Evolutionary conservation across 1,284 basidiomycete species (phyloP), one percentile per base, ranked within the genome.

Genomic region (Marasmius oreades): DNA sequence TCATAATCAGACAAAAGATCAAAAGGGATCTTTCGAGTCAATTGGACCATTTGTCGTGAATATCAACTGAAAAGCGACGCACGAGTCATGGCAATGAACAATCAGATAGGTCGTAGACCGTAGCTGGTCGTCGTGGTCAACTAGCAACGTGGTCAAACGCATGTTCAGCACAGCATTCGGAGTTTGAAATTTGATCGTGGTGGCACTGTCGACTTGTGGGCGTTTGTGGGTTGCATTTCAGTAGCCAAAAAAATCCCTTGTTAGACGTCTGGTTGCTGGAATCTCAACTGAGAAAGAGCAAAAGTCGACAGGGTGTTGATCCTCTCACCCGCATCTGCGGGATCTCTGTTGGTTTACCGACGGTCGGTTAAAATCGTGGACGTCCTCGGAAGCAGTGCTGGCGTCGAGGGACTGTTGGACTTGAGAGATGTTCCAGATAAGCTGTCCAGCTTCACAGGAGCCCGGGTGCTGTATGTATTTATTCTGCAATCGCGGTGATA

Each of bases 51-150:
- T n/a, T 53, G 23, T 18, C 23, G 5, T 22, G 52, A 46, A n/a
- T 45, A 6, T 23, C 42, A 46, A 33, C 18, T 5, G 33, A 33
- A 26, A 45, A 51, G n/a, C 20, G 18, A 54, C 60, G 46, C 53
- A 59, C 57, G 60, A 12, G 60, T 59, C 60, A 61, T 59, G 18
- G 39, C 7, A 23, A 5, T 11, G 42, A 37, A 18, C 43, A 5
- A 36, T 36, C 23, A 44, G 34, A 58, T 22, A 24, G 26, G 7
- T 42, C 5, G 16, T 14, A 16, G 20, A 14, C 7, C 10, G 39
- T 14, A n/a, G 39, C 16, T 42, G 39, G 39, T 18, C 7, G 39
- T 42, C 39, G 39, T 42, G 7, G 39, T 7, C 39, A 20, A 4
- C 14, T 16, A 7, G 7, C 39, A 42, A n/a, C 39, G 39, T 42